Percentiles rank a stretch among this genome's conserved stretches.
Evolutionary conservation across 441 rosid genomes (phyloP).

Genomic region (Rhodomyrtus psidioides): DNA sequence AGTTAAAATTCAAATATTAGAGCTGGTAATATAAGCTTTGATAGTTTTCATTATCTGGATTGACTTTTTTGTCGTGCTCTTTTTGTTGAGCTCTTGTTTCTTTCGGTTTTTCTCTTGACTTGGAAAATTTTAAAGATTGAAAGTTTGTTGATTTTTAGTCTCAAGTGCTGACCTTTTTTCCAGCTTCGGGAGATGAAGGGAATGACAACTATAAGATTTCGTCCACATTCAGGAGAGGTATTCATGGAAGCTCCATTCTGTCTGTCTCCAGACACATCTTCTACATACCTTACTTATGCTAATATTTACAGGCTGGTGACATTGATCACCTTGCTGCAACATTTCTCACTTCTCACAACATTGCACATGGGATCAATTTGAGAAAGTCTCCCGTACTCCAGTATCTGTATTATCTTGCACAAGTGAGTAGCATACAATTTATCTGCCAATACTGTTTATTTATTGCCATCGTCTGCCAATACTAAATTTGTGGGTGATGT

Average conservation of each 20-base stretch:
- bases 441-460: neutral
- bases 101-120: neutral
- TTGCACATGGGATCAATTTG: conserved; percentile 96
- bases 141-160: neutral
- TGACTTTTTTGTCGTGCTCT: neutral
- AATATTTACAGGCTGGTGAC: conserved; percentile 83
- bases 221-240: conserved; percentile 99
- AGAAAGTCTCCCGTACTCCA: conserved; percentile 99
- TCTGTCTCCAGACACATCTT: neutral
- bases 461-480: neutral
- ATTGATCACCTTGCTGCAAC: conserved; percentile 99
- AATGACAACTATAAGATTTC: conserved; percentile 88
- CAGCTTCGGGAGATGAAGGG: conserved; percentile 99
- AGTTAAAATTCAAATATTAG: neutral
- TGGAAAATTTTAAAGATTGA: neutral
- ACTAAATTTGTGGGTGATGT: neutral
- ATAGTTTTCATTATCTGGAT: neutral
- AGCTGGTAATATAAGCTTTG: neutral
- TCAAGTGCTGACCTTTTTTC: conserved; percentile 5
- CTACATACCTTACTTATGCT: conserved; percentile 5
- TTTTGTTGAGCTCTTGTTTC: neutral
- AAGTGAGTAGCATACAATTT: conserved; percentile 31
- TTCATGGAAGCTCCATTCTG: neutral
- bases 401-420: conserved; percentile 91
- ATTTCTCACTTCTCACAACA: conserved; percentile 84